Percentiles rank a stretch among this genome's conserved stretches.
phyloP scores from a whole-genome alignment of 306 rosid species.

The Benincasa hispida region DNA sequence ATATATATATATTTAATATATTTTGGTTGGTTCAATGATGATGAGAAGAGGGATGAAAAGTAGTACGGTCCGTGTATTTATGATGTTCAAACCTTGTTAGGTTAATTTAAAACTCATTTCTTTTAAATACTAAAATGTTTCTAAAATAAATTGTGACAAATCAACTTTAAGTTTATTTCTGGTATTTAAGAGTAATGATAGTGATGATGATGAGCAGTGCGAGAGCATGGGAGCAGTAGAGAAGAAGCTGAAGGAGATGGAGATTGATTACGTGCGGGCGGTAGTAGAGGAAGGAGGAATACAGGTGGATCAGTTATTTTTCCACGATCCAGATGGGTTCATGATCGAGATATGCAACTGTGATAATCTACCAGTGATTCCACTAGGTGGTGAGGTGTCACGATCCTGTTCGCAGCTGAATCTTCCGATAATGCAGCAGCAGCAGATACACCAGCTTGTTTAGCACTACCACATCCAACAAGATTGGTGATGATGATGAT shows the following conservation, averaged over 20 bases:
- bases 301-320: conserved; percentile 64
- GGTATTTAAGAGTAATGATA: too few species aligned
- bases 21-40: too few species aligned
- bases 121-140: too few species aligned
- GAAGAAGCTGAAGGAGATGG: conserved; percentile 81
- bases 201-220: conserved; percentile 23
- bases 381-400: conserved; percentile 33
- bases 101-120: too few species aligned
- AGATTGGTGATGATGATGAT: neutral
- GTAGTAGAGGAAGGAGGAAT: conserved; percentile 81
- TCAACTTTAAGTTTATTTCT: too few species aligned
- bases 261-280: conserved; percentile 33
- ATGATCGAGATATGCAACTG: conserved; percentile 95
- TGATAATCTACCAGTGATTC: conserved; percentile 71
- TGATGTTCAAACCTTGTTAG: too few species aligned
- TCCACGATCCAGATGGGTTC: conserved; percentile 95
- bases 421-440: conserved; percentile 20
- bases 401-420: conserved; percentile 25
- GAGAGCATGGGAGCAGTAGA: conserved; percentile 88
- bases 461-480: neutral
- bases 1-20: too few species aligned
- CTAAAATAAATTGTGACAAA: too few species aligned
- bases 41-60: too few species aligned
- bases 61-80: too few species aligned
- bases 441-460: conserved; percentile 15